phyloP scores from a whole-genome alignment of 768 basidiomycete genomes.

The Russula sp. region DNA sequence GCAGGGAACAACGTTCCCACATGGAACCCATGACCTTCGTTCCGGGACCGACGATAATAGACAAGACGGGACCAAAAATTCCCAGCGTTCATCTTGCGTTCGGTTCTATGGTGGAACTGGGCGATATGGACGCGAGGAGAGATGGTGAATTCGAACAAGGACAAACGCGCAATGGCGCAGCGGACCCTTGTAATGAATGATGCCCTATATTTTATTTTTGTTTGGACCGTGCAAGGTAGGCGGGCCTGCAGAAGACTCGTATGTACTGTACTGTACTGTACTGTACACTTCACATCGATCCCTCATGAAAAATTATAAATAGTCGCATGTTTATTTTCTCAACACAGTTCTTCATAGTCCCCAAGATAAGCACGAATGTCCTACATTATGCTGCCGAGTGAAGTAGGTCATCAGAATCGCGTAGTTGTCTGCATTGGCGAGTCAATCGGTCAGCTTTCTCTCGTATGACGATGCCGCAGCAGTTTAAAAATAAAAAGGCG shows the following conservation, averaged over 20 bases:
- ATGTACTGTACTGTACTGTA: background rate
- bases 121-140: background rate
- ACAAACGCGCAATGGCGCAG: background rate
- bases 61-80: background rate
- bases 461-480: background rate
- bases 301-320: background rate
- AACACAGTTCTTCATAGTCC: constrained; percentile 70
- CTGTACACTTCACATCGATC: background rate
- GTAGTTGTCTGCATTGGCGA: constrained; percentile 54
- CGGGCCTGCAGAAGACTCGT: background rate
- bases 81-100: background rate
- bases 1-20: background rate
- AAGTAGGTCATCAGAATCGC: constrained; percentile 58
- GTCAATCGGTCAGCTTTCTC: background rate
- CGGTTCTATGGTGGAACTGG: background rate
- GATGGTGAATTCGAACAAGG: background rate
- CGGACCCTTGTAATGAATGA: background rate
- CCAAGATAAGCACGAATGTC: constrained; percentile 65
- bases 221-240: background rate
- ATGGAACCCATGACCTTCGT: background rate
- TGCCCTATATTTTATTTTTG: background rate
- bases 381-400: constrained; percentile 53
- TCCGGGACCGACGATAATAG: background rate
- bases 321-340: constrained; percentile 3
- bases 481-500: background rate